These are phyloP conservation scores for Neonectria ditissima DNA, from an alignment of 2,329 filamentous ascomycete species.

Conservation along the genomic window DNA sequence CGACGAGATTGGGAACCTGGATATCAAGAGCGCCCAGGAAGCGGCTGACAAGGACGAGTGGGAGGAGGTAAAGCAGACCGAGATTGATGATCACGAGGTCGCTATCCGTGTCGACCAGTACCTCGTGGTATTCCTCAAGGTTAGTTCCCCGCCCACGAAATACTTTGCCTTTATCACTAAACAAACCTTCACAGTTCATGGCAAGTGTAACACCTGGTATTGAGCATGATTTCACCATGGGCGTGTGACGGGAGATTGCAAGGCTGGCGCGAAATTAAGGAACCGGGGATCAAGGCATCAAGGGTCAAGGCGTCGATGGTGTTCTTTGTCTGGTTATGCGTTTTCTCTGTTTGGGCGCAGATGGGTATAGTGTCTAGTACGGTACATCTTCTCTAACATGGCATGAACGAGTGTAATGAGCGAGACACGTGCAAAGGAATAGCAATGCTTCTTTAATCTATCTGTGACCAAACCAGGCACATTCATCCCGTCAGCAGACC, in stretches of 20 bases:
- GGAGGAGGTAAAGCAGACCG: constrained; percentile 72
- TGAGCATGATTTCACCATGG: constrained; percentile 80
- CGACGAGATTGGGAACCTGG: constrained; percentile 78
- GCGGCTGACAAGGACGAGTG: constrained; percentile 69
- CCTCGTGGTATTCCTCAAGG: constrained; percentile 87
- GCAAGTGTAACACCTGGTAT: constrained; percentile 95
- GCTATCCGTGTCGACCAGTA: constrained; percentile 92
- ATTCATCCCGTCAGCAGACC: not conserved
- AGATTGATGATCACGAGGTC: constrained; percentile 76
- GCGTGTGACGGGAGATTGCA: constrained; percentile 32
- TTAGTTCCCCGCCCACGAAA: constrained; percentile 51
- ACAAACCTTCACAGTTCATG: constrained; percentile 68
- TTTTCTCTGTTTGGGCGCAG: not conserved
- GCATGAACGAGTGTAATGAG: constrained; percentile 22
- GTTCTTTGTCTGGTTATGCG: constrained; percentile 26
- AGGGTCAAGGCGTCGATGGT: constrained; percentile 37
- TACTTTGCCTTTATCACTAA: not conserved
- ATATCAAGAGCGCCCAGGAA: constrained; percentile 64
- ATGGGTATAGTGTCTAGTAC: constrained; percentile 7
- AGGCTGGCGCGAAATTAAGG: constrained; percentile 9
- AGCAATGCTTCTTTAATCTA: not conserved
- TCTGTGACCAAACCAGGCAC: not conserved
- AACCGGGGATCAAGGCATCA: constrained; percentile 16
- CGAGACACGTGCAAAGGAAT: not conserved
- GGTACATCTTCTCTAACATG: constrained; percentile 28